Evolutionary conservation across 2,329 filamentous ascomycete genomes (phyloP), one percentile per base, ranked within the genome.

Genomic region (Aphanoascus verrucosus): DNA sequence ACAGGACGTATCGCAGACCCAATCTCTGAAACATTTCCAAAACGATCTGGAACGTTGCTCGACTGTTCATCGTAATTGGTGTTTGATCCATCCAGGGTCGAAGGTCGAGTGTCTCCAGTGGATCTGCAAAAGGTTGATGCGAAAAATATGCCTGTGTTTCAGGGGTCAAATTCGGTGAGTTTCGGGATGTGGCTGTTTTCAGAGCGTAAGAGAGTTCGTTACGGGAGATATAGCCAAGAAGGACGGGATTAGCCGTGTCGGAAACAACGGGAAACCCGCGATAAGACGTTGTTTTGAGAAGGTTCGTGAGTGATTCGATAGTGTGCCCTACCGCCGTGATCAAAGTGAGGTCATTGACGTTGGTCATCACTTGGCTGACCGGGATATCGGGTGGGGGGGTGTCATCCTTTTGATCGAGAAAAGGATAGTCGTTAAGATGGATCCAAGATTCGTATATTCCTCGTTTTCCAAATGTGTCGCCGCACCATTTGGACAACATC

Each of bases 361-460:
- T 80, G 1, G 91, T 97, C 89, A 97, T 96, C 62, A 96, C 83
- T 59, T 90, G 85, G 8, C 82, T 77, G n/a, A 87, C 87, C 1
- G 87, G 82, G 1, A 96, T 82, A 68, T 96, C 89, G 19, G 90
- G 89, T 8, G 94, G 81, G 14, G 77, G 72, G 32, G 74, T 73
- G 63, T 93, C 86, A 64, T 95, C 89, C 62, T 84, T 85, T 67
- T 94, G 93, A 70, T 97, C 91, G 52, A 98, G 80, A 71, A 91
- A 96, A 0, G 93, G 93, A 66, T 97, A 98, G 60, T 87, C 88
- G 64, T 94, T 93, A 71, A 96, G 84, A 61, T 89, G 86, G 64
- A 98, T 98, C 93, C 93, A 98, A 52, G 86, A 85, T 68, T 98
- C 93, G 73, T 98, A 98, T 69, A 98, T 97, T 59, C 93, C 89